Percentiles rank a stretch among this genome's conserved stretches.
These are phyloP conservation scores for Pinus albicaulis DNA, from an alignment of 75 land plant species.

Conservation along the genomic window DNA sequence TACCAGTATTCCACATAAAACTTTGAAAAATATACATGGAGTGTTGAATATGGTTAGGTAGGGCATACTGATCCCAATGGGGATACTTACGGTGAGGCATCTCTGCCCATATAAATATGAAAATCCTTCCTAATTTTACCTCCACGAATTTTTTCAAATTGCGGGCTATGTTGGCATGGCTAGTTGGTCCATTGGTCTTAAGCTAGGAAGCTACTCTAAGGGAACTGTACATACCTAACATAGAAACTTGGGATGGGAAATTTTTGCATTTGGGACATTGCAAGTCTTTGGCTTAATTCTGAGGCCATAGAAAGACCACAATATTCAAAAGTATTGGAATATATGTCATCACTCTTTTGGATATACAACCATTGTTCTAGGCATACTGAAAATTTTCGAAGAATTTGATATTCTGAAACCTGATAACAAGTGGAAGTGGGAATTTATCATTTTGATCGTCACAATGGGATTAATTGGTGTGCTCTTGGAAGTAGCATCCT, in stretches of 20 bases:
- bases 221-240: conserved; percentile 28
- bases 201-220: conserved; percentile 35
- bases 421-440: conserved; percentile 27
- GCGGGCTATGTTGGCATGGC: conserved; percentile 63
- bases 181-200: conserved; percentile 72
- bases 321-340: conserved; percentile 43
- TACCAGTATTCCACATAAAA: no score
- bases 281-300: conserved; percentile 51
- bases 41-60: conserved; percentile 54
- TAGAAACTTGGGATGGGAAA: conserved; percentile 47
- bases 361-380: conserved; percentile 26
- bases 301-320: conserved; percentile 62
- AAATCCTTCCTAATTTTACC: conserved; percentile 77
- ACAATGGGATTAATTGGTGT: conserved; percentile 20
- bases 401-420: conserved; percentile 47
- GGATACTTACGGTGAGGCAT: conserved; percentile 64
- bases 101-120: conserved; percentile 37
- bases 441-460: conserved; percentile 26
- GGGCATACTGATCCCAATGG: conserved; percentile 70
- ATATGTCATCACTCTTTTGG: conserved; percentile 51
- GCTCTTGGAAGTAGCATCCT: conserved; percentile 40
- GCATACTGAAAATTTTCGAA: conserved; percentile 54
- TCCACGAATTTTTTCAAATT: conserved; percentile 60
- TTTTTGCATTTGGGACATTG: conserved; percentile 45
- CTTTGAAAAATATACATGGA: no score